Base-by-base conservation (phyloP, 495 filamentous ascomycete genomes). In the Podospora anserina region DNA sequence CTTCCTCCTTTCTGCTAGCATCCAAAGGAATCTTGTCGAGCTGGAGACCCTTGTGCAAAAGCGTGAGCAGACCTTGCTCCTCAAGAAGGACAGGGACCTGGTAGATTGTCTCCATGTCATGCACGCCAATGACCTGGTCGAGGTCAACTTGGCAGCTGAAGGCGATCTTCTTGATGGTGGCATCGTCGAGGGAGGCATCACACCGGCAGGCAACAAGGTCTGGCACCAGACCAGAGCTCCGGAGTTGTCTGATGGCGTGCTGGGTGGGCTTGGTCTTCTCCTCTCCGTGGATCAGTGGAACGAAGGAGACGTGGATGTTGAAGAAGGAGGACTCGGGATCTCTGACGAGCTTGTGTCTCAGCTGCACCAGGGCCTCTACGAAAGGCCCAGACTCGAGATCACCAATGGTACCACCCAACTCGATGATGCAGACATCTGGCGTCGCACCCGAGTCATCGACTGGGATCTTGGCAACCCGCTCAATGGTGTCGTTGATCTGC, bases 261-360 rank as follows among this genome's bases (percentile, higher is more conserved):
- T 98, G 95, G 0, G 95, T 98, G 0, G 95, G 95, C 79, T 99
- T 99, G 16, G 93, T 97, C 88, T 98, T 99, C 80, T 95, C 87
- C 81, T 98, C 95, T n/a, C 90, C 87, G 61, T 86, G 65, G 9
- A 78, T 69, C 3, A 94, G 80, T 0, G 93, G 93, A 20, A 97
- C 86, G 60, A 90, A 88, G 9, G 87, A 92, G 57, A 96, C 94
- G 75, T 92, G 88, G 68, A 95, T 97, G 77, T 91, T 88, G 70
- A 92, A 74, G 78, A 97, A 96, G 79, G 96, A 95, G 23, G 55
- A 58, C n/a, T 58, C 55, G 55, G 55, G 55, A 71, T 86, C 82
- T 76, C 88, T 90, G 66, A 91, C 92, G 61, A 85, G 89, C 58
- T 88, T 84, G 64, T 89, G 80, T 61, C 88, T 84, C 56, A 97